A percentile compares a stretch with the other conserved stretches of the same genome.
phyloP scores from a whole-genome alignment of 495 filamentous ascomycete genomes.

The Neurospora sp. region DNA sequence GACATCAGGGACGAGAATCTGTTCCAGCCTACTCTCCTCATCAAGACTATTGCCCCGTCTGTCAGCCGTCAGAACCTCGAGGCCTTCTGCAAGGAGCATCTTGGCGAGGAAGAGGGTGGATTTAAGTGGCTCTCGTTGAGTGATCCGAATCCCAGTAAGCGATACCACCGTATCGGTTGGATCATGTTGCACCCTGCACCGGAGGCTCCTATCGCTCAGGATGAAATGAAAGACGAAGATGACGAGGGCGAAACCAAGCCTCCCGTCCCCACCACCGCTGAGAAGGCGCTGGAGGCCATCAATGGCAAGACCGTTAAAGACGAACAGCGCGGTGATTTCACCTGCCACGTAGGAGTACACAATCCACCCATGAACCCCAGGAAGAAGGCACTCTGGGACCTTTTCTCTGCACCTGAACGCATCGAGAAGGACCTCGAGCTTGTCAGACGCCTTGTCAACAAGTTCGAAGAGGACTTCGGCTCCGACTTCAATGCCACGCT shows the following conservation, averaged over 20 bases:
- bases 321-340: slow-evolving; percentile 84
- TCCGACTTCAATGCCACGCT: slow-evolving; percentile 57
- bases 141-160: slow-evolving; percentile 92
- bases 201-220: slow-evolving; percentile 47
- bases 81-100: slow-evolving; percentile 81
- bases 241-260: slow-evolving; percentile 35
- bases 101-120: slow-evolving; percentile 75
- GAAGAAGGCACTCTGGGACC: slow-evolving; percentile 95
- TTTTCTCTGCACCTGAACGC: slow-evolving; percentile 83
- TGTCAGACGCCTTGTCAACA: slow-evolving; percentile 61
- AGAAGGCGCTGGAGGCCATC: slow-evolving; percentile 81
- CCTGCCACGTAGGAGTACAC: slow-evolving; percentile 93
- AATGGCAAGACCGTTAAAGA: slow-evolving; percentile 96
- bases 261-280: slow-evolving; percentile 46
- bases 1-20: slow-evolving; percentile 77
- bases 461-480: slow-evolving; percentile 73
- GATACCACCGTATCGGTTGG: slow-evolving; percentile 97
- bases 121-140: slow-evolving; percentile 88
- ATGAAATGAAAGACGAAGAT: slow-evolving; percentile 52
- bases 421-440: slow-evolving; percentile 77
- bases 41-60: slow-evolving; percentile 96
- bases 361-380: slow-evolving; percentile 73
- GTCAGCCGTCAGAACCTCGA: slow-evolving; percentile 92
- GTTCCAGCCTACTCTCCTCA: slow-evolving; percentile 80
- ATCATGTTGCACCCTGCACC: slow-evolving; percentile 80